These are phyloP conservation scores for Guadua angustifolia DNA, from an alignment of 176 grass and related monocot genomes.

Conservation along the genomic window DNA sequence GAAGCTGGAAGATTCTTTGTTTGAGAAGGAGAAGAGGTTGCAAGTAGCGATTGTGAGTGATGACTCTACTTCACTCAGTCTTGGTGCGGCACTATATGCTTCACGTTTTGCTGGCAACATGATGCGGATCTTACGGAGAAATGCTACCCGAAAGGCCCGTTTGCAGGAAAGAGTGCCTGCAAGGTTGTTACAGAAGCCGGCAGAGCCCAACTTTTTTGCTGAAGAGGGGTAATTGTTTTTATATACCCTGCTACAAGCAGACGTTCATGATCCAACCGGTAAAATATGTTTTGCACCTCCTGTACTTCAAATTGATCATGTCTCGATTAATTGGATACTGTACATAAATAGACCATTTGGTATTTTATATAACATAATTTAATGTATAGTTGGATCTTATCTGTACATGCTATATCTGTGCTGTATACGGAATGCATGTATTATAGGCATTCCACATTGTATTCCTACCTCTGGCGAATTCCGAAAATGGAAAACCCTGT, in stretches of 20 bases:
- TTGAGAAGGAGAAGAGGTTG: conserved; percentile 78
- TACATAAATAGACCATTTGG: conserved; percentile 46
- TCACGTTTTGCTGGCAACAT: conserved; percentile 84
- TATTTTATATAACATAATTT: too few relatives aligned
- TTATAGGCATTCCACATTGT: conserved; percentile 32
- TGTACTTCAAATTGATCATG: neutral
- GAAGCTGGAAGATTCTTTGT: conserved; percentile 77
- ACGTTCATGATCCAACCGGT: conserved; percentile 6
- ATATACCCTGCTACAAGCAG: conserved; percentile 7
- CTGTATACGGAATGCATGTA: conserved; percentile 14
- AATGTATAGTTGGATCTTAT: conserved; percentile 38
- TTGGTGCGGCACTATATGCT: conserved; percentile 76
- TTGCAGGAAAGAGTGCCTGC: conserved; percentile 75
- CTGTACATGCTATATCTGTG: conserved; percentile 23
- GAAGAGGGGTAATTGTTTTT: conserved; percentile 48
- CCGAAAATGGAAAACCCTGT: neutral
- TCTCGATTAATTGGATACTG: conserved; percentile 33
- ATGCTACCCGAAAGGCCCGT: conserved; percentile 66
- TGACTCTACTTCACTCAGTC: conserved; percentile 58
- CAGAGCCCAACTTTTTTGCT: conserved; percentile 82
- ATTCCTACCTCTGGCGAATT: conserved; percentile 6
- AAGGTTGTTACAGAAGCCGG: conserved; percentile 81
- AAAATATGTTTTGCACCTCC: neutral
- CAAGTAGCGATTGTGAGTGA: conserved; percentile 69
- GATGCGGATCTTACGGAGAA: conserved; percentile 68